Percentiles rank a stretch among this genome's conserved stretches.
phyloP scores from a whole-genome alignment of 1,284 basidiomycete genomes.

The Xerocomus minutiporus region DNA sequence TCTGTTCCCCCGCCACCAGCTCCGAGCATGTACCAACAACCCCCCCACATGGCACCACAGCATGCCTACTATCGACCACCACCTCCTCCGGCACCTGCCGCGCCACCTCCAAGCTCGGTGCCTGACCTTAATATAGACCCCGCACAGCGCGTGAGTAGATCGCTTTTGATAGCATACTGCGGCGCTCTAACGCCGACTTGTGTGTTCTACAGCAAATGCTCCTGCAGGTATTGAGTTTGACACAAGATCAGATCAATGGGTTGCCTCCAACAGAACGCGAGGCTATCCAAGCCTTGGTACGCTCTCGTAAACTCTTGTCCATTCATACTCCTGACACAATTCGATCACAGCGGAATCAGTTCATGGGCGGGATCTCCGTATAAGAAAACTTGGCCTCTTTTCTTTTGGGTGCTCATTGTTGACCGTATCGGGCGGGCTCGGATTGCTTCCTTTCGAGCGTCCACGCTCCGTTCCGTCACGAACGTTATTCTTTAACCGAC shows the following conservation, averaged over 20 bases:
- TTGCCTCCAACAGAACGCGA: slow-evolving; percentile 80
- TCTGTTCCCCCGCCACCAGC: slow-evolving; percentile 32
- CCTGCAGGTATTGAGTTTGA: slow-evolving; percentile 82
- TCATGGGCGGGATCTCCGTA: slow-evolving; percentile 40
- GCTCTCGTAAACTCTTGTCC: slow-evolving; percentile 28
- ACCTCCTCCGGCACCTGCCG: slow-evolving; percentile 24
- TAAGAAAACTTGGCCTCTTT: slow-evolving; percentile 9
- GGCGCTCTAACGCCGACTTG: neutral
- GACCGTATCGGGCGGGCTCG: neutral
- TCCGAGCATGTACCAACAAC: slow-evolving; percentile 33
- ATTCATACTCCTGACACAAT: neutral
- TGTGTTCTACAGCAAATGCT: slow-evolving; percentile 61
- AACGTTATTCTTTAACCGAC: neutral
- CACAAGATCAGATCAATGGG: slow-evolving; percentile 82
- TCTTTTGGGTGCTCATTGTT: neutral
- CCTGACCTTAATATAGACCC: slow-evolving; percentile 35
- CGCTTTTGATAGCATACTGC: neutral
- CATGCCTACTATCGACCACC: slow-evolving; percentile 46
- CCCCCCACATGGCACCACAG: slow-evolving; percentile 40
- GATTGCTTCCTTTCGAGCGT: neutral
- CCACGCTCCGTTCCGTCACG: neutral
- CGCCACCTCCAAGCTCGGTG: slow-evolving; percentile 26
- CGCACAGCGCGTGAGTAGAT: slow-evolving; percentile 28
- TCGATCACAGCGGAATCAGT: slow-evolving; percentile 42
- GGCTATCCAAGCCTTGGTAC: slow-evolving; percentile 81